Evolutionary conservation across 306 rosid genomes (phyloP).

Genomic region (Urtica urens): DNA sequence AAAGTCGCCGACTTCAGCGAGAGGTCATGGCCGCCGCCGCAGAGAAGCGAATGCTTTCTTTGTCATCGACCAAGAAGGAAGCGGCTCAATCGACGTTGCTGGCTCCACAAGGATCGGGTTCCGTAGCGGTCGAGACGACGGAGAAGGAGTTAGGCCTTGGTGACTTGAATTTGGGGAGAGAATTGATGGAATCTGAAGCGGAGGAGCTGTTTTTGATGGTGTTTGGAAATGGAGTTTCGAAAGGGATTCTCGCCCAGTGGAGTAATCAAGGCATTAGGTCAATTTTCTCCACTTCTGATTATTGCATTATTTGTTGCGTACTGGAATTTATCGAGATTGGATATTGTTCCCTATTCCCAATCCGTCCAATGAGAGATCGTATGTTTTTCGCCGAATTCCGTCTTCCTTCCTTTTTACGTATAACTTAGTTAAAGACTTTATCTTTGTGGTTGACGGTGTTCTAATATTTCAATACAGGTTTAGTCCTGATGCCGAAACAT

Average conservation of each 20-base stretch:
- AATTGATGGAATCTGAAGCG: conserved; percentile 49
- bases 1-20: conserved; percentile 53
- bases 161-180: conserved; percentile 41
- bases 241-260: conserved; percentile 83
- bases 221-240: conserved; percentile 70
- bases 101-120: conserved; percentile 11
- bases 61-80: conserved; percentile 9
- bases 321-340: background rate
- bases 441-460: conserved; percentile 20
- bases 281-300: conserved; percentile 4
- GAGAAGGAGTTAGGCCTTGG: conserved; percentile 26
- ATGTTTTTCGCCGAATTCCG: background rate
- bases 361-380: background rate
- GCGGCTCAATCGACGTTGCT: conserved; percentile 12
- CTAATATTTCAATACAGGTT: conserved; percentile 41
- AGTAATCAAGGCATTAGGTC: conserved; percentile 96
- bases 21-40: conserved; percentile 97
- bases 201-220: conserved; percentile 64
- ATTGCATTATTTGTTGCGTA: background rate
- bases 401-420: background rate
- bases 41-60: conserved; percentile 62
- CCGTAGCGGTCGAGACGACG: conserved; percentile 23
- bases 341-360: background rate
- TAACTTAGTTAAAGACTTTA: background rate
- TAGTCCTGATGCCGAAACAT: conserved; percentile 76